These are phyloP conservation scores for Aspergillus quadricinctus DNA, from an alignment of 2,329 filamentous ascomycete genomes.

Conservation along the genomic window DNA sequence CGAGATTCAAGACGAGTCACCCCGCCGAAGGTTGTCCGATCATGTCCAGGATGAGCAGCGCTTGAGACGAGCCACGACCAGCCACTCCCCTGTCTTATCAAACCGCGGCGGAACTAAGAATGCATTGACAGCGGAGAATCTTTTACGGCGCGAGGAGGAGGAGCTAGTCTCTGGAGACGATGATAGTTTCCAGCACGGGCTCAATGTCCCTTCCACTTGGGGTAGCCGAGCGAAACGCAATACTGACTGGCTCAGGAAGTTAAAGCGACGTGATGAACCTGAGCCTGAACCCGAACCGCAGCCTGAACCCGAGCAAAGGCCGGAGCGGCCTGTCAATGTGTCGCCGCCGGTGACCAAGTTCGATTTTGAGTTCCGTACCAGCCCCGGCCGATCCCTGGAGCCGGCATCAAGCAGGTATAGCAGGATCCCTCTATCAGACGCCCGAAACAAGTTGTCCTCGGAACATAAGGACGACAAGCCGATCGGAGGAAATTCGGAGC, in stretches of 20 bases:
- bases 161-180: conserved; percentile 18
- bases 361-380: conserved; percentile 25
- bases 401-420: conserved; percentile 15
- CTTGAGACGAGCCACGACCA: conserved; percentile 35
- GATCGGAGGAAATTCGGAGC: conserved; percentile 18
- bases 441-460: conserved; percentile 10
- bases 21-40: conserved; percentile 32
- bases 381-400: conserved; percentile 23
- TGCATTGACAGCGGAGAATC: conserved; percentile 32
- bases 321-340: conserved; percentile 13
- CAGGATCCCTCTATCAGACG: conserved; percentile 10
- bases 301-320: conserved; percentile 13
- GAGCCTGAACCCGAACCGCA: conserved; percentile 12
- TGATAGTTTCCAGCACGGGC: conserved; percentile 23
- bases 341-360: conserved; percentile 20
- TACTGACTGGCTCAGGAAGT: conserved; percentile 34
- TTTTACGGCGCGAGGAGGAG: conserved; percentile 33
- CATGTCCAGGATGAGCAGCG: conserved; percentile 37
- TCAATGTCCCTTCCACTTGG: conserved; percentile 38
- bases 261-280: conserved; percentile 19
- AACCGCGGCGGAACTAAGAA: conserved; percentile 28
- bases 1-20: conserved; percentile 29
- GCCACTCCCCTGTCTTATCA: conserved; percentile 35
- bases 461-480: conserved; percentile 12
- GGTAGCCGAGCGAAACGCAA: conserved; percentile 29